A percentile compares a stretch with the other conserved stretches of the same genome.
Conservation (phyloP, 1,284 basidiomycete species). For the Trichosporon sp. region DNA sequence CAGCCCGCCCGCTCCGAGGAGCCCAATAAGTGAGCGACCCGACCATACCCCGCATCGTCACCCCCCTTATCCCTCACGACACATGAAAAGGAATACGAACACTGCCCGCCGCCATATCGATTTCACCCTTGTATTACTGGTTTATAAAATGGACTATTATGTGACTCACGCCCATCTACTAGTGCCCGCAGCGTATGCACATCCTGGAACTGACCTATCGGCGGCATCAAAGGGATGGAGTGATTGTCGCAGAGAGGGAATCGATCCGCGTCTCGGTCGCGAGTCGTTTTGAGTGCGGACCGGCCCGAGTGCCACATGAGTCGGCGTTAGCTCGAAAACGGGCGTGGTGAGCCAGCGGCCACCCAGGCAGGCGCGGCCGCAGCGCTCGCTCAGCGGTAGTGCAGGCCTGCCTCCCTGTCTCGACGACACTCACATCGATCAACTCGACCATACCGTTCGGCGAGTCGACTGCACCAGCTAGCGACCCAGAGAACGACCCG, state of each 20-base stretch:
- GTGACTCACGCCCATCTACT: conserved; percentile 1
- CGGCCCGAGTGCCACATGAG: conserved; percentile 2
- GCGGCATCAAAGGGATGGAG: not conserved
- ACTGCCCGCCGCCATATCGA: not conserved
- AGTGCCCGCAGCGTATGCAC: not conserved
- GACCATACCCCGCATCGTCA: not conserved
- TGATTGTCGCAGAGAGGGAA: not conserved
- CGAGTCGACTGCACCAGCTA: conserved; percentile 3
- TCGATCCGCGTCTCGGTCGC: not conserved
- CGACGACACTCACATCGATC: conserved; percentile 12
- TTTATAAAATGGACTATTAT: conserved; percentile 15
- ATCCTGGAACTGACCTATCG: not conserved
- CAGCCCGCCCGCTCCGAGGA: not conserved
- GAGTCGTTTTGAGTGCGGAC: not conserved
- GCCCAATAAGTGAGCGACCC: not conserved
- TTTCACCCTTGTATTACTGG: conserved; percentile 12
- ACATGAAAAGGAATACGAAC: not conserved
- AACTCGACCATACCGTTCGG: conserved; percentile 9
- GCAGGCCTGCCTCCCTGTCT: conserved; percentile 5
- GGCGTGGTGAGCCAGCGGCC: conserved; percentile 10
- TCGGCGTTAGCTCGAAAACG: conserved; percentile 19
- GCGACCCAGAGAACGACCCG: not conserved
- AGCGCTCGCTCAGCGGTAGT: conserved; percentile 8
- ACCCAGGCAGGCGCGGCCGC: not conserved
- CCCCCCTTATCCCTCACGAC: not conserved